A percentile compares a stretch with the other conserved stretches of the same genome.
phyloP scores from a whole-genome alignment of 2,329 filamentous ascomycete genomes.

The Colletotrichum destructivum region DNA sequence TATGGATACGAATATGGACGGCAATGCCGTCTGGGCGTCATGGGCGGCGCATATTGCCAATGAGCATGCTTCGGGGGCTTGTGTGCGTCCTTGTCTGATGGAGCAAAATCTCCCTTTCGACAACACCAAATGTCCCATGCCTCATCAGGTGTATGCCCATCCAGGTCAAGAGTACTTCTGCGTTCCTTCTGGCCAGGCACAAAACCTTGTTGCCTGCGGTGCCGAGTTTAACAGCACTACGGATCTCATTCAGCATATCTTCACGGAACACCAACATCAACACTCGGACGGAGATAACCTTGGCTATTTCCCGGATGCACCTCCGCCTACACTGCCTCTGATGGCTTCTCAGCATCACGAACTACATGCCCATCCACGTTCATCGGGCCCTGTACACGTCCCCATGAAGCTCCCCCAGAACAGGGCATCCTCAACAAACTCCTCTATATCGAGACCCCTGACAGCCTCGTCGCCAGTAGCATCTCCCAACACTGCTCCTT shows the following conservation, averaged over 20 bases:
- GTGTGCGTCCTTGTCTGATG: constrained; percentile 44
- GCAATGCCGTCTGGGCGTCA: constrained; percentile 1
- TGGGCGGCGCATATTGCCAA: constrained; percentile 49
- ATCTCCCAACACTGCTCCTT: constrained; percentile 8
- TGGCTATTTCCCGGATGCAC: not conserved
- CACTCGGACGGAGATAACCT: not conserved
- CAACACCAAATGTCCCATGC: constrained; percentile 42
- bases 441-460: not conserved
- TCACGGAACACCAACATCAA: constrained; percentile 10
- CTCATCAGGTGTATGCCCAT: constrained; percentile 42
- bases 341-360: constrained; percentile 13
- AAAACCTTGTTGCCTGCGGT: constrained; percentile 11
- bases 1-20: not conserved
- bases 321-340: not conserved
- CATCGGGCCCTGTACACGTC: not conserved
- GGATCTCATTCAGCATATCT: constrained; percentile 24
- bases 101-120: constrained; percentile 39
- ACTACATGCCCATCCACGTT: not conserved
- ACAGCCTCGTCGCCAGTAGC: constrained; percentile 14
- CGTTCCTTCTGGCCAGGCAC: constrained; percentile 1
- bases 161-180: constrained; percentile 22
- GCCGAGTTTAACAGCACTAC: not conserved
- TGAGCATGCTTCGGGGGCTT: constrained; percentile 44
- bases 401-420: not conserved
- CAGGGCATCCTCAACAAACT: not conserved